Base-by-base conservation (phyloP, 2,329 filamentous ascomycete species). In the Ceratocystiopsis minuta region DNA sequence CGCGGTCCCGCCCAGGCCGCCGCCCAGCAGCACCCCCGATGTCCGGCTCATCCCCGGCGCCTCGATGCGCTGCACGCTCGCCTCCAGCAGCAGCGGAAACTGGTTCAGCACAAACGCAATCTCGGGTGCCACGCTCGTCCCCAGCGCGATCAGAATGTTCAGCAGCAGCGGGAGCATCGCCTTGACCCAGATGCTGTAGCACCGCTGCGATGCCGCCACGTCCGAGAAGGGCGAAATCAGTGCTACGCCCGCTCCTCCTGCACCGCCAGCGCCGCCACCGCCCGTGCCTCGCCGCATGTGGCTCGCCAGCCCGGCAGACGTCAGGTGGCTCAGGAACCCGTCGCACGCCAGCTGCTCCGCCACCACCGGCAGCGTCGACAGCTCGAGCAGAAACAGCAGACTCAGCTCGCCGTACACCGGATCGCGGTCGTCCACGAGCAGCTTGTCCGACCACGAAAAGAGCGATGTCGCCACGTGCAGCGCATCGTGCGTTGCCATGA, bases 321-420 rank as follows among this genome's bases (percentile, higher is more conserved):
- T 75, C 40, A 96, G 65, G 46, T 84, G 80, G 51, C 78, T 75
- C 6, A 98, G 70, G 14, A 94, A 67, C 31, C 82, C 86, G 51
- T 94, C 85, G 35, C 85, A 78, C 0, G 88, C 90, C 51, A 98
- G 75, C 48, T 90, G 81, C 56, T 96, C 88, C 3, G 90, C 88
- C 40, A 96, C 69, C 16, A 74, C 61, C 0, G 82, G 80, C 14
- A 96, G 69, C 14, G 75, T 78, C 1, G 87, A 94, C 13, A 98
- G 70, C 50, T 93, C 83, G 17, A 94, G 74, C 14, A 98, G 68
- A 59, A 96, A 92, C 20, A 87, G 69, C 35, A 94, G 70, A 52
- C 82, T 83, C n/a, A 95, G 72, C 55, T 95, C 87, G 48, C 87
- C 90, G 57, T 95, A 96, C 28, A 96, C 67, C 0, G 90, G 88